Conservation (phyloP, 1,139 yeast genomes). For the Blastobotrys indianensis region DNA sequence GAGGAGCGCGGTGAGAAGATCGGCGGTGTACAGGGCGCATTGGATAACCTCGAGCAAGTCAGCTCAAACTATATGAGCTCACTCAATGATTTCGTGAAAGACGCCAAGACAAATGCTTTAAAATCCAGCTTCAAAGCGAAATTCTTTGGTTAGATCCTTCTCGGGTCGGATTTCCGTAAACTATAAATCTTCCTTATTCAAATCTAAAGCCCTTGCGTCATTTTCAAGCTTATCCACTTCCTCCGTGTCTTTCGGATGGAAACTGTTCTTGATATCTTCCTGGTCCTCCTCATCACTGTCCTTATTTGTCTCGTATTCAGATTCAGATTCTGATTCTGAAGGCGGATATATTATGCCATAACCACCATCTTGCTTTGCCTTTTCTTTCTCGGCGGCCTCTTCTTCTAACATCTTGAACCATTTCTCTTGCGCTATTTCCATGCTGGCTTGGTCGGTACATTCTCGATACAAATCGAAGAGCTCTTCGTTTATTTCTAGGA, state of each 20-base stretch:
- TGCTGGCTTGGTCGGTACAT: slow-evolving; percentile 77
- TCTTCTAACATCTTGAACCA: slow-evolving; percentile 67
- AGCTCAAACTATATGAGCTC: slow-evolving; percentile 30
- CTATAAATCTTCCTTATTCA: background rate
- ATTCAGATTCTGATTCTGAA: slow-evolving; percentile 25
- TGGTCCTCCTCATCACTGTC: slow-evolving; percentile 6
- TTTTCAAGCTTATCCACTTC: background rate
- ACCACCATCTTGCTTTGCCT: slow-evolving; percentile 38
- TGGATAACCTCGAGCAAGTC: slow-evolving; percentile 31
- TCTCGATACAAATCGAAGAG: slow-evolving; percentile 64
- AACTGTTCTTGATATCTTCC: background rate
- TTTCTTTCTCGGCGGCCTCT: slow-evolving; percentile 58
- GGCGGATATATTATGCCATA: slow-evolving; percentile 59
- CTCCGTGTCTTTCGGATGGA: background rate
- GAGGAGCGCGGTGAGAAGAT: slow-evolving; percentile 16
- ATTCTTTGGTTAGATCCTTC: slow-evolving; percentile 22
- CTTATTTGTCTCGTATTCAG: slow-evolving; percentile 15
- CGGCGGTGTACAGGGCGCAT: slow-evolving; percentile 28
- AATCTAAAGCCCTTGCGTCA: background rate
- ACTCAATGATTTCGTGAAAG: slow-evolving; percentile 27
- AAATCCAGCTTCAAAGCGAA: slow-evolving; percentile 29
- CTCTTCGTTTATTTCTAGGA: slow-evolving; percentile 76
- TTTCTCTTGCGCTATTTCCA: slow-evolving; percentile 63
- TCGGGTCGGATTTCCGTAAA: background rate
- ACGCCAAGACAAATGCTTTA: slow-evolving; percentile 25